Percentiles rank a stretch among this genome's conserved stretches.
phyloP scores from a whole-genome alignment of 2,329 filamentous ascomycete species.

The Metarhizium guizhouense region DNA sequence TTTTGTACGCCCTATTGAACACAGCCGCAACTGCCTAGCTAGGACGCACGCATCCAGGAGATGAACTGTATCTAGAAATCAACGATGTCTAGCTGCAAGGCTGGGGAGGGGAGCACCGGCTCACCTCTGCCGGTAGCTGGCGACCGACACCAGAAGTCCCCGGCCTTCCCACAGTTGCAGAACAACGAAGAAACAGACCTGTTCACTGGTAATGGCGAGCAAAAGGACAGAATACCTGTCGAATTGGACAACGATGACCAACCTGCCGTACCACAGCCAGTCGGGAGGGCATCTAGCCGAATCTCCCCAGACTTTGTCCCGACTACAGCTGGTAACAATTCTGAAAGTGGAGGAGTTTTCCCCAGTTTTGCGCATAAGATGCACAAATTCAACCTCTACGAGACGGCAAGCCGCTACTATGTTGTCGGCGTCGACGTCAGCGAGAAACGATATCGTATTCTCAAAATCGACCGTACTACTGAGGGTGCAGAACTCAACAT shows the following conservation, averaged over 20 bases:
- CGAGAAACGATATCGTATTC: conserved; percentile 78
- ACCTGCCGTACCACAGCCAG: not conserved
- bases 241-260: not conserved
- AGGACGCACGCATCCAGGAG: not conserved
- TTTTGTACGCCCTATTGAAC: not conserved
- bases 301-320: conserved; percentile 26
- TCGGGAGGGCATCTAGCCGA: conserved; percentile 35
- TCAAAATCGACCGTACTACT: conserved; percentile 89
- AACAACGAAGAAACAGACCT: not conserved
- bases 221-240: not conserved
- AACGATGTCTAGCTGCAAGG: not conserved
- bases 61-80: not conserved
- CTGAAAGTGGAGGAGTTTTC: conserved; percentile 16
- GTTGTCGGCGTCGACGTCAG: conserved; percentile 88
- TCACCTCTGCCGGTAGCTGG: not conserved
- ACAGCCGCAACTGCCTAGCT: not conserved
- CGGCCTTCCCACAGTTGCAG: not conserved
- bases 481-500: conserved; percentile 70
- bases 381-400: conserved; percentile 97
- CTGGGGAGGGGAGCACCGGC: not conserved
- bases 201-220: not conserved
- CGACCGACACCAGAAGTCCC: not conserved
- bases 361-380: conserved; percentile 52
- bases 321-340: conserved; percentile 2
- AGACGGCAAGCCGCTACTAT: conserved; percentile 88